Conservation (phyloP, 768 basidiomycete genomes). For the Mycena albidolilacea region DNA sequence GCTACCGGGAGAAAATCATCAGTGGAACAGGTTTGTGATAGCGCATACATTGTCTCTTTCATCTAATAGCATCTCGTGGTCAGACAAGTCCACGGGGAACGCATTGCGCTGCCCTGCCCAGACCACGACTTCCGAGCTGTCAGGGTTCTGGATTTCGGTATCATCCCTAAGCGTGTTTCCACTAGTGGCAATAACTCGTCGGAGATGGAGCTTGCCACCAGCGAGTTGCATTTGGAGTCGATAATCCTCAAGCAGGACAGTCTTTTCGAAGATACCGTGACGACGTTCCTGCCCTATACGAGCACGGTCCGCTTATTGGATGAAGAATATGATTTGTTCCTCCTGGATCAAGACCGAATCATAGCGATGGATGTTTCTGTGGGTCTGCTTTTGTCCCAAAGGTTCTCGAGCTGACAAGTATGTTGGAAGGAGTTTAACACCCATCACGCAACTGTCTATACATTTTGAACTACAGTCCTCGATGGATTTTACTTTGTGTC, state of each 20-base stretch:
- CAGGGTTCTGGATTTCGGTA: conserved; percentile 21
- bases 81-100: conserved; percentile 32
- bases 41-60: too few relatives aligned
- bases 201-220: not conserved
- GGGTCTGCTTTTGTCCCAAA: not conserved
- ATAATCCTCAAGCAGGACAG: not conserved
- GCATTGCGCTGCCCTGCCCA: not conserved
- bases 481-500: too few relatives aligned
- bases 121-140: not conserved
- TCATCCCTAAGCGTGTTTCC: not conserved
- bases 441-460: conserved; percentile 4
- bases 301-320: not conserved
- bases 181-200: not conserved
- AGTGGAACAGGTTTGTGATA: conserved; percentile 4
- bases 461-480: conserved; percentile 4
- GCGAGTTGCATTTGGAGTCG: not conserved
- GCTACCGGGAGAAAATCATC: not conserved
- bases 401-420: not conserved
- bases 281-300: conserved; percentile 25
- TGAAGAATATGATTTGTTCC: conserved; percentile 8
- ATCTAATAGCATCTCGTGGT: not conserved
- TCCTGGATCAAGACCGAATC: conserved; percentile 29
- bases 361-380: conserved; percentile 16
- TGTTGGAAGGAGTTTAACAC: not conserved
- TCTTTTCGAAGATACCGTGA: not conserved